A percentile compares a stretch with the other conserved stretches of the same genome.
phyloP scores from a whole-genome alignment of 768 basidiomycete species.

The Gautieria morchelliformis region DNA sequence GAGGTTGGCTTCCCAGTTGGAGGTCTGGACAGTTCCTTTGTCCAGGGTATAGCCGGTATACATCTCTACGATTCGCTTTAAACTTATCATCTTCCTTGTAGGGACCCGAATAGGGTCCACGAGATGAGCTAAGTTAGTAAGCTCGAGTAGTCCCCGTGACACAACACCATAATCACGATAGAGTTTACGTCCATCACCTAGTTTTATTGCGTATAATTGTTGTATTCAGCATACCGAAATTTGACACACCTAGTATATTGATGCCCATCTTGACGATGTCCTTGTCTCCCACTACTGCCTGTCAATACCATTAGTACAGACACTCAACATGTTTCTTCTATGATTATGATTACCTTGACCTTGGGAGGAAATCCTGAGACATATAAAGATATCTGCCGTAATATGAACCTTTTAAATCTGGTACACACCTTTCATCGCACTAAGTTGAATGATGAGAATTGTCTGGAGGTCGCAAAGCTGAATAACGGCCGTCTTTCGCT shows the following conservation, averaged over 20 bases:
- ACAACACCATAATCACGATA: conserved; percentile 36
- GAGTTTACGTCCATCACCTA: conserved; percentile 42
- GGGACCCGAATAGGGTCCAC: conserved; percentile 28
- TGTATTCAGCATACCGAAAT: not conserved
- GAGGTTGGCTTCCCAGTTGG: conserved; percentile 36
- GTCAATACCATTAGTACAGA: not conserved
- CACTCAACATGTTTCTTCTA: not conserved
- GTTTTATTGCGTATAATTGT: not conserved
- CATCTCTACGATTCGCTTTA: conserved; percentile 33
- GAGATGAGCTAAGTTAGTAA: conserved; percentile 31
- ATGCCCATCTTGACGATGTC: conserved; percentile 35
- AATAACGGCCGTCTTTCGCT: conserved; percentile 33
- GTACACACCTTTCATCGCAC: conserved; percentile 34
- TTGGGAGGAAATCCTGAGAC: conserved; percentile 34
- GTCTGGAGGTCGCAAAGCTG: conserved; percentile 34
- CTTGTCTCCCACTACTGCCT: conserved; percentile 38
- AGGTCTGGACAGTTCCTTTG: conserved; percentile 37
- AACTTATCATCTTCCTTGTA: conserved; percentile 29
- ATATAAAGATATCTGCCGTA: not conserved
- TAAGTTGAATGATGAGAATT: conserved; percentile 40
- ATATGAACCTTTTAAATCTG: not conserved
- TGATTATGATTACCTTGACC: conserved; percentile 25
- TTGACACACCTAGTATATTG: conserved; percentile 35
- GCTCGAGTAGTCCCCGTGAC: conserved; percentile 35
- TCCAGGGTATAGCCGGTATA: conserved; percentile 30